These are phyloP conservation scores for Drechslerella stenobrocha DNA, from an alignment of 2,329 filamentous ascomycete genomes.

Conservation along the genomic window DNA sequence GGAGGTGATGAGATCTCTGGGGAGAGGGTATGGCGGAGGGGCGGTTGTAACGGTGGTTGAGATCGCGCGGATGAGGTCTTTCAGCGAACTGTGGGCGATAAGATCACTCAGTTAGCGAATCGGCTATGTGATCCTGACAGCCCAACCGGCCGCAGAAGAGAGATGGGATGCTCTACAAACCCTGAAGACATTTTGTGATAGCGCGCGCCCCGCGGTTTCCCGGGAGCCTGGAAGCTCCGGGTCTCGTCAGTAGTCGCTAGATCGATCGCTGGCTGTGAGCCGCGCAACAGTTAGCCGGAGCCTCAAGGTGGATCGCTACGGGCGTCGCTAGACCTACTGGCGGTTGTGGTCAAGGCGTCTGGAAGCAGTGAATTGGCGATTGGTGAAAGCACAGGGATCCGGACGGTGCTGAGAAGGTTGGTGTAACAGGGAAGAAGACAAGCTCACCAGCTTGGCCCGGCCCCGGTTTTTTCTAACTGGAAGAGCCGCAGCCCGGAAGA, in stretches of 20 bases:
- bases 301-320: neutral
- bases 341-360: neutral
- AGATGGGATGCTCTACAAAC: slow-evolving; percentile 20
- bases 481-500: neutral
- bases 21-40: slow-evolving; percentile 62
- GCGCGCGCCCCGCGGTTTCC: slow-evolving; percentile 13
- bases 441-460: neutral
- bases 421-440: slow-evolving; percentile 5
- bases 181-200: slow-evolving; percentile 31
- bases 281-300: slow-evolving; percentile 35
- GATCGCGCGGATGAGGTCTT: slow-evolving; percentile 59
- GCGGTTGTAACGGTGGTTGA: slow-evolving; percentile 57
- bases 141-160: neutral
- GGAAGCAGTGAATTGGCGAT: neutral
- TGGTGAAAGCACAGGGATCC: neutral
- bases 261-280: slow-evolving; percentile 20
- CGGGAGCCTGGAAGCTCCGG: slow-evolving; percentile 38
- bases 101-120: slow-evolving; percentile 12
- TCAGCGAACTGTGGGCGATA: slow-evolving; percentile 57
- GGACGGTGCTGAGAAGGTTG: slow-evolving; percentile 3
- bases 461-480: neutral
- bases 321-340: slow-evolving; percentile 6
- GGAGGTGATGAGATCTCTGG: slow-evolving; percentile 65
- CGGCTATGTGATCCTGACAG: neutral
- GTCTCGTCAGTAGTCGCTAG: slow-evolving; percentile 16